Evolutionary conservation across 331 rosid genomes (phyloP).

Genomic region (Stylosanthes scabra): DNA sequence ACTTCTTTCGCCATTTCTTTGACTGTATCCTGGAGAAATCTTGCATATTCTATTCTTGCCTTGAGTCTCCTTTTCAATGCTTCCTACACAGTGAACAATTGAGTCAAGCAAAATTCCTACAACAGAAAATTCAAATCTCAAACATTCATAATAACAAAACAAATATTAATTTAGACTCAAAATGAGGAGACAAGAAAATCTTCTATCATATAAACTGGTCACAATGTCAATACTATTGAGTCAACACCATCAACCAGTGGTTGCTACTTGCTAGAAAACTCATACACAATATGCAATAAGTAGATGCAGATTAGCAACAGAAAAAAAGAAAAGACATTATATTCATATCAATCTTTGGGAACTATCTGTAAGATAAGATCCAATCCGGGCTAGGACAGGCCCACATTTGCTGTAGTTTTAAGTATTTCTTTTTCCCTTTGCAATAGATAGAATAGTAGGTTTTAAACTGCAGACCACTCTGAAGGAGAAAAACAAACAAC

Average conservation of each 20-base stretch:
- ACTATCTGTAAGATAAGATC: constrained; percentile 23
- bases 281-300: background rate
- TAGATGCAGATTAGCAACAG: constrained; percentile 24
- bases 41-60: constrained; percentile 96
- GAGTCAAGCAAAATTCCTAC: constrained; percentile 40
- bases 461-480: background rate
- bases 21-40: constrained; percentile 94
- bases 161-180: constrained; percentile 16
- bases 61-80: constrained; percentile 88
- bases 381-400: constrained; percentile 5
- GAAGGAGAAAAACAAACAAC: constrained; percentile 29
- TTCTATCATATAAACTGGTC: background rate
- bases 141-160: constrained; percentile 14
- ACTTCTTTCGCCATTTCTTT: constrained; percentile 99
- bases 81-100: constrained; percentile 64
- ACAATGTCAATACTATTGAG: constrained; percentile 20
- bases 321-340: constrained; percentile 6
- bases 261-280: constrained; percentile 2
- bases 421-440: constrained; percentile 26
- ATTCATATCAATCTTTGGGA: constrained; percentile 21
- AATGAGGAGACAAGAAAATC: background rate
- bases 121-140: constrained; percentile 31
- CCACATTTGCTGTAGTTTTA: constrained; percentile 22
- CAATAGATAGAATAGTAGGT: constrained; percentile 19
- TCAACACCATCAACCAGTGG: constrained; percentile 27